These are phyloP conservation scores for Astrothelium subdiscretum DNA, from an alignment of 495 filamentous ascomycete species.

Conservation along the genomic window DNA sequence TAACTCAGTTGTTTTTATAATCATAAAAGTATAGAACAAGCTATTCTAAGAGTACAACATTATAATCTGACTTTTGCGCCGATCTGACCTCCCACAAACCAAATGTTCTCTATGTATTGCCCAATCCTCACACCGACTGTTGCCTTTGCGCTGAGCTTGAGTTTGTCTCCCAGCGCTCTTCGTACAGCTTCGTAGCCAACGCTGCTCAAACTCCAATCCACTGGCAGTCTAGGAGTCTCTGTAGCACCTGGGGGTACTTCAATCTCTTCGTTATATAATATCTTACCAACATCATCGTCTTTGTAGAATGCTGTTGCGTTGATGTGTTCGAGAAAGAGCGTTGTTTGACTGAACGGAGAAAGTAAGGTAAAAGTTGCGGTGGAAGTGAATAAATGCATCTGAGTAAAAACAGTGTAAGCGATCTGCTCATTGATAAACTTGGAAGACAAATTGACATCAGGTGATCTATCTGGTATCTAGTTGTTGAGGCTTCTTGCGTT, in stretches of 20 bases:
- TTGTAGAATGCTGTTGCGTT: slow-evolving; percentile 81
- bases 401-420: not conserved
- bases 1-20: too few species aligned
- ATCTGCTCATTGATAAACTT: not conserved
- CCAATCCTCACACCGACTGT: slow-evolving; percentile 57
- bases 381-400: slow-evolving; percentile 73
- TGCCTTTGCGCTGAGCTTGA: slow-evolving; percentile 72
- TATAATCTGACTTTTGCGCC: slow-evolving; percentile 58
- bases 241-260: slow-evolving; percentile 55
- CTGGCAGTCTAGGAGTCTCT: slow-evolving; percentile 63
- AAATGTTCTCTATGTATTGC: slow-evolving; percentile 56
- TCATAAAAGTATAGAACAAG: too few species aligned
- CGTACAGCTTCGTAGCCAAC: slow-evolving; percentile 73
- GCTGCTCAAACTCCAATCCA: slow-evolving; percentile 61
- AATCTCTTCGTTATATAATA: slow-evolving; percentile 62
- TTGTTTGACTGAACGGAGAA: slow-evolving; percentile 63
- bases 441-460: not conserved
- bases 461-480: not conserved
- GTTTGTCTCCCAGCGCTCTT: slow-evolving; percentile 68
- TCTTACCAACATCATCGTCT: slow-evolving; percentile 61
- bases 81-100: slow-evolving; percentile 63
- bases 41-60: too few species aligned
- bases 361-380: slow-evolving; percentile 74
- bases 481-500: not conserved
- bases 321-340: slow-evolving; percentile 60